These are phyloP conservation scores for Trichoderma polysporum DNA, from an alignment of 2,329 filamentous ascomycete species.

Conservation along the genomic window DNA sequence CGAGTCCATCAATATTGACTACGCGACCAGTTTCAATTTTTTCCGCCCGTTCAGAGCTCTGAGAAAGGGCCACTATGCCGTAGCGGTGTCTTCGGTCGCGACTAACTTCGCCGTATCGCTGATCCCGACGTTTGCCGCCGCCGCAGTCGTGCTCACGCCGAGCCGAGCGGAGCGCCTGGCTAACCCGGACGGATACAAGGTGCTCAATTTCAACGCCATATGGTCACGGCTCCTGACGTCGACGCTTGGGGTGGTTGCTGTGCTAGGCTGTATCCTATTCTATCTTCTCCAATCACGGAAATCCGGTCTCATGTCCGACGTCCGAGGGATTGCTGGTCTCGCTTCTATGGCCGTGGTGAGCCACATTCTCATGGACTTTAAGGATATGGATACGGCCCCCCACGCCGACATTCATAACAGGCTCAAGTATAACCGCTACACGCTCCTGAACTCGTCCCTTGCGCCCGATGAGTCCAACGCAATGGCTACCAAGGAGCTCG, in stretches of 20 bases:
- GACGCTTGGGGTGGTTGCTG: constrained; percentile 56
- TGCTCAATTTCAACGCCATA: constrained; percentile 53
- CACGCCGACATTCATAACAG: constrained; percentile 66
- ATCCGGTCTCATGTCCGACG: constrained; percentile 66
- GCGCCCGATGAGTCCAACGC: constrained; percentile 60
- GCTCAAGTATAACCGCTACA: constrained; percentile 66
- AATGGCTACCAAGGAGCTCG: constrained; percentile 41
- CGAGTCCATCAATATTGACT: constrained; percentile 71
- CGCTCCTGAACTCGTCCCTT: constrained; percentile 68
- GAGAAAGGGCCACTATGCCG: constrained; percentile 64
- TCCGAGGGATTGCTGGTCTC: constrained; percentile 70
- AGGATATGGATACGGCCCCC: constrained; percentile 66
- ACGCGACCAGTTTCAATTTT: constrained; percentile 67
- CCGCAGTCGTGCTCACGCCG: constrained; percentile 58
- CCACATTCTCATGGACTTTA: constrained; percentile 73
- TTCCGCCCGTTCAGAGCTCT: constrained; percentile 64
- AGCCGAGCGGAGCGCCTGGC: constrained; percentile 45
- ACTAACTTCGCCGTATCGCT: constrained; percentile 66
- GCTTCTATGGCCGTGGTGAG: constrained; percentile 73
- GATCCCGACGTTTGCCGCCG: constrained; percentile 67
- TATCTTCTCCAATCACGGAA: constrained; percentile 61
- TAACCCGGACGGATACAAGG: constrained; percentile 48
- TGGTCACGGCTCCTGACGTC: constrained; percentile 63
- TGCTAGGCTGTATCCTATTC: constrained; percentile 57
- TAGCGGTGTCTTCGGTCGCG: constrained; percentile 64